Conservation (phyloP, 352 stramenopile species). For the Phytophthora pini region DNA sequence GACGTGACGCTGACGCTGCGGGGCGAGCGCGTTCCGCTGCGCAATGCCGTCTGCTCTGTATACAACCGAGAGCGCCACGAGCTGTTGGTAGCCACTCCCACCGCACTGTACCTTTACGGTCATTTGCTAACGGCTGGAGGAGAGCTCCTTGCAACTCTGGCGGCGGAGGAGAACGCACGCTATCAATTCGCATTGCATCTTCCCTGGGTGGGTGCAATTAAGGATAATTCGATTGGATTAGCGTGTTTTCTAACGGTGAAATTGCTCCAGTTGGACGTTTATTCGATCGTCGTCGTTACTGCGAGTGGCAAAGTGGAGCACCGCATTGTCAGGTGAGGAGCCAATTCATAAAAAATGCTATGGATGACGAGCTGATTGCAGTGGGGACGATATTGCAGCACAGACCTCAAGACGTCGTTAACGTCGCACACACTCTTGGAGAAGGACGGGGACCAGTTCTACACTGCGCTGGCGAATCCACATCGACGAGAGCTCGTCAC, state of each 20-base stretch:
- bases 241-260: too few relatives aligned
- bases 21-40: slow-evolving; percentile 48
- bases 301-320: slow-evolving; percentile 43
- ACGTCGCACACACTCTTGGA: slow-evolving; percentile 44
- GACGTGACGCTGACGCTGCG: slow-evolving; percentile 54
- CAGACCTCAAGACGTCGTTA: slow-evolving; percentile 48
- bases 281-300: slow-evolving; percentile 43
- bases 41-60: slow-evolving; percentile 49
- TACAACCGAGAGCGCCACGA: slow-evolving; percentile 43
- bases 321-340: slow-evolving; percentile 47
- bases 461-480: slow-evolving; percentile 46
- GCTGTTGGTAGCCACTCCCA: slow-evolving; percentile 47
- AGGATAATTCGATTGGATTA: neutral
- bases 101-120: slow-evolving; percentile 50
- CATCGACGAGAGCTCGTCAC: slow-evolving; percentile 55
- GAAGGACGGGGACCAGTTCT: slow-evolving; percentile 29
- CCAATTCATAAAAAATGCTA: neutral
- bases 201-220: slow-evolving; percentile 45
- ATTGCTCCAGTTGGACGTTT: slow-evolving; percentile 44
- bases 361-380: neutral
- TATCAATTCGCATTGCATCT: slow-evolving; percentile 52
- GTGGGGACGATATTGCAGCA: slow-evolving; percentile 17
- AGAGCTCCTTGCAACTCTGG: slow-evolving; percentile 39
- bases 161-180: slow-evolving; percentile 46
- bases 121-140: slow-evolving; percentile 52